Percentiles rank a stretch among this genome's conserved stretches.
These are phyloP conservation scores for Nissolia schottii DNA, from an alignment of 306 rosid species.

Conservation along the genomic window DNA sequence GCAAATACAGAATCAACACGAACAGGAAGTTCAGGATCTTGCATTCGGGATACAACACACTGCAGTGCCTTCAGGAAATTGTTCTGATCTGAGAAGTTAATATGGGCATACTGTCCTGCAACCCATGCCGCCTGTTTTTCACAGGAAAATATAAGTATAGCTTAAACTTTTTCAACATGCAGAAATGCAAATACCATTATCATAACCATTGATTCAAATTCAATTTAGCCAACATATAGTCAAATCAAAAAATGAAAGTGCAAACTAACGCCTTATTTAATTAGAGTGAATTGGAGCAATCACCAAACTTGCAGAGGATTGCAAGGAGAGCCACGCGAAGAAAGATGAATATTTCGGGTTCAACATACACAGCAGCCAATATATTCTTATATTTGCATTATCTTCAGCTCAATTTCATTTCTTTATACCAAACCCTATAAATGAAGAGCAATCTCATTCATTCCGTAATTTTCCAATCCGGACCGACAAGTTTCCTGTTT, in stretches of 20 bases:
- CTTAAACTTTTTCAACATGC: neutral
- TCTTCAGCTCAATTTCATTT: neutral
- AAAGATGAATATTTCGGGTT: neutral
- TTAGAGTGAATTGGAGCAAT: neutral
- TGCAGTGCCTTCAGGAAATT: conserved; percentile 83
- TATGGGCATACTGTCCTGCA: conserved; percentile 93
- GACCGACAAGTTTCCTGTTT: neutral
- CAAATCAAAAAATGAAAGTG: neutral
- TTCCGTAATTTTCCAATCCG: neutral
- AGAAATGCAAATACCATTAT: neutral
- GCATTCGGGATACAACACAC: conserved; percentile 89
- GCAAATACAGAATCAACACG: conserved; percentile 99
- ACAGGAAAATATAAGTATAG: neutral
- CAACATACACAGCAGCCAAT: neutral
- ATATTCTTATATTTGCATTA: neutral
- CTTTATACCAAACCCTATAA: neutral
- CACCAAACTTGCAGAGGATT: neutral
- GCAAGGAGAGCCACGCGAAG: neutral
- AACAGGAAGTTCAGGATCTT: conserved; percentile 91
- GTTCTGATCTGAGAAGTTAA: conserved; percentile 77
- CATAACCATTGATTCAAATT: neutral
- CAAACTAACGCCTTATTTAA: neutral
- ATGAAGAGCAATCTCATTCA: neutral
- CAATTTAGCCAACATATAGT: neutral
- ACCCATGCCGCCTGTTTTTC: conserved; percentile 90